Evolutionary conservation across 306 rosid species (phyloP), one percentile per base, ranked within the genome.

Genomic region (Nissolia schottii): DNA sequence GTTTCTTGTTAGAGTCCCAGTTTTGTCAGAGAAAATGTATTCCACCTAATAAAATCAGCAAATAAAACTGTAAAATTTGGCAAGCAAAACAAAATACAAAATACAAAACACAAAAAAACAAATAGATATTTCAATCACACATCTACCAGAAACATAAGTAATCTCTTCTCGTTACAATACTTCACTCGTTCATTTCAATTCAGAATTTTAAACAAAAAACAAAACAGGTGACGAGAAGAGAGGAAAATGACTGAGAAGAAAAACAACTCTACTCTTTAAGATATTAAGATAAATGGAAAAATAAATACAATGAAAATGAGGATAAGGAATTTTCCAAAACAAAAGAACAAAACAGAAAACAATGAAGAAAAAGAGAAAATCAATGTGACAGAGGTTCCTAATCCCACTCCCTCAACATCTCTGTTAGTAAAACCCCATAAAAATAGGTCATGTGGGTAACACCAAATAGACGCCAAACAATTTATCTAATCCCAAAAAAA

Each of bases 1-100:
- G 85, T 95, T 95, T 81, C 96, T 84, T 38, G 97, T 95, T 20
- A 95, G 86, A 61, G 99, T 95, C 73, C 99, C 97, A 82, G 99
- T 95, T 89, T 95, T 95, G 81, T 95, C 97, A 58, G 99, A 89
- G 85, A 95, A 95, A 58, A 95, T 88, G 87, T 95, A 95, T 69
- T 95, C 99, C 83, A 95, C 97, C 99, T 95, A 81, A 78, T 9
- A 29, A 68, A 81, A 73, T 60, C 64, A 78, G 59, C 71, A 70
- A 58, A 54, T 24, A 50, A 34, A 56, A 69, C 14, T 65, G 56
- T 51, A 56, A 74, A 77, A 69, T 40, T 27, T 45, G 54, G 45
- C 31, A 63, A 43, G 40, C 22, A 60, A 31, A 16, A 37, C 2
- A 64, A 54, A 23, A 50, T 58, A 71, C 18, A 49, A 5, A 66